Evolutionary conservation across 2,329 filamentous ascomycete genomes (phyloP).

Genomic region (Penicillium sp.): DNA sequence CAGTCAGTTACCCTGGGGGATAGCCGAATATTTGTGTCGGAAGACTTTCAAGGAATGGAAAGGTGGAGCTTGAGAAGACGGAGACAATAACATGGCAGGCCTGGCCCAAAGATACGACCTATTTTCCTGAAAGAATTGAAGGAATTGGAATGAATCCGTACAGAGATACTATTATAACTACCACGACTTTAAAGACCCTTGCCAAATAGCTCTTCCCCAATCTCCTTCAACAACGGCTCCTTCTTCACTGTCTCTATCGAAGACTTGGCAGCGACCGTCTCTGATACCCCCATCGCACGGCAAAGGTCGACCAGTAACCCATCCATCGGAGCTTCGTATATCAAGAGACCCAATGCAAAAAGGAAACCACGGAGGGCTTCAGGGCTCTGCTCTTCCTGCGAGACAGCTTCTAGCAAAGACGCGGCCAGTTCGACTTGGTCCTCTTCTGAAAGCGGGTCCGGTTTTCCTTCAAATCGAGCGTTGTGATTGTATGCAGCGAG

Average conservation of each 20-base stretch:
- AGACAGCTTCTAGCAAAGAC: conserved; percentile 72
- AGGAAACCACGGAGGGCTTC: conserved; percentile 77
- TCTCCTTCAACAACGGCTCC: conserved; percentile 56
- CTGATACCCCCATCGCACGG: conserved; percentile 70
- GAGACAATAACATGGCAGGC: not conserved
- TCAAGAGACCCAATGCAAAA: conserved; percentile 70
- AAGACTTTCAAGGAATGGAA: too few species aligned
- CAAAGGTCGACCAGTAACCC: conserved; percentile 80
- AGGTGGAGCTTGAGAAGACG: too few species aligned
- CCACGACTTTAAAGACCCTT: conserved; percentile 27
- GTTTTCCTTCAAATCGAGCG: conserved; percentile 56
- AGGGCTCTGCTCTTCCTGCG: conserved; percentile 49
- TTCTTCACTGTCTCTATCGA: conserved; percentile 56
- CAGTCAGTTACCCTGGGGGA: too few species aligned
- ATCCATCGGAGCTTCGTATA: conserved; percentile 66
- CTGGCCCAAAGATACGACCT: not conserved
- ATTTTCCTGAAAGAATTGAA: too few species aligned
- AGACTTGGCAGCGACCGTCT: conserved; percentile 56
- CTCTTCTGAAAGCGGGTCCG: conserved; percentile 61
- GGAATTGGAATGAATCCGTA: not conserved
- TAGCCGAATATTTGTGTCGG: too few species aligned
- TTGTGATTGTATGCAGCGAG: conserved; percentile 69
- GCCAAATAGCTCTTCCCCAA: conserved; percentile 45
- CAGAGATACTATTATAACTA: not conserved
- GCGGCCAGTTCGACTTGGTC: conserved; percentile 81